phyloP scores from a whole-genome alignment of 23 red algal species.

The Pyropia yezoensis region DNA sequence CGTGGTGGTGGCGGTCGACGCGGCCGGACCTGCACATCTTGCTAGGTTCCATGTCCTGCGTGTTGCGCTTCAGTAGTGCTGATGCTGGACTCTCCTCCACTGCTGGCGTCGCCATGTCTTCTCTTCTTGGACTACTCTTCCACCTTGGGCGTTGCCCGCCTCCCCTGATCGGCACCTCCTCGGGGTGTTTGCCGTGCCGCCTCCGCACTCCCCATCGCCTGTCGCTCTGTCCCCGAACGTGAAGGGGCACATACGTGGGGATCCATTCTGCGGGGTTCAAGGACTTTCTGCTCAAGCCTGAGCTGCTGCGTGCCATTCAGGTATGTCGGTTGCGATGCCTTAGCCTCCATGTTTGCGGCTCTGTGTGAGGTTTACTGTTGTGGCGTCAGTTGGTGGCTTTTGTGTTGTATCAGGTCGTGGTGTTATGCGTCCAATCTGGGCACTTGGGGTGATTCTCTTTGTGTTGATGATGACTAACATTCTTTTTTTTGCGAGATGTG shows the following conservation, averaged over 20 bases:
- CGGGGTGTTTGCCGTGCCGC: too few relatives aligned
- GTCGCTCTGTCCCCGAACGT: background rate
- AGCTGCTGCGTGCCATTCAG: constrained; percentile 92
- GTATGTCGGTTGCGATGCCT: constrained; percentile 1
- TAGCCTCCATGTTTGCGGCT: background rate
- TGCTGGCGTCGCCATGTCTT: too few relatives aligned
- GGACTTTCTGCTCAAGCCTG: constrained; percentile 82
- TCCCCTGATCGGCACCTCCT: too few relatives aligned
- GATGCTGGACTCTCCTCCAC: background rate
- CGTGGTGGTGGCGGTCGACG: constrained; percentile 1
- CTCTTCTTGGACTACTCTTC: too few relatives aligned
- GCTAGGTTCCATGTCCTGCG: background rate
- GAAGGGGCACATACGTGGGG: constrained; percentile 83
- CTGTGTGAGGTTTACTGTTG: background rate
- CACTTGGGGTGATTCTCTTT: too few relatives aligned
- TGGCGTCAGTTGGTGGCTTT: too few relatives aligned
- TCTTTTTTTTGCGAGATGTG: too few relatives aligned
- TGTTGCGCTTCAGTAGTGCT: constrained; percentile 2
- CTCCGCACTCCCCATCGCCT: background rate
- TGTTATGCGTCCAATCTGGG: too few relatives aligned
- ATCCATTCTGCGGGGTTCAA: constrained; percentile 89
- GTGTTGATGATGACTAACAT: too few relatives aligned
- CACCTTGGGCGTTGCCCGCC: too few relatives aligned
- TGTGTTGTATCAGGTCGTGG: too few relatives aligned
- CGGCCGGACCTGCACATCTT: constrained; percentile 6